A percentile compares a stretch with the other conserved stretches of the same genome.
Evolutionary conservation across 495 filamentous ascomycete genomes (phyloP).

Genomic region (Pyrenula aspistea): DNA sequence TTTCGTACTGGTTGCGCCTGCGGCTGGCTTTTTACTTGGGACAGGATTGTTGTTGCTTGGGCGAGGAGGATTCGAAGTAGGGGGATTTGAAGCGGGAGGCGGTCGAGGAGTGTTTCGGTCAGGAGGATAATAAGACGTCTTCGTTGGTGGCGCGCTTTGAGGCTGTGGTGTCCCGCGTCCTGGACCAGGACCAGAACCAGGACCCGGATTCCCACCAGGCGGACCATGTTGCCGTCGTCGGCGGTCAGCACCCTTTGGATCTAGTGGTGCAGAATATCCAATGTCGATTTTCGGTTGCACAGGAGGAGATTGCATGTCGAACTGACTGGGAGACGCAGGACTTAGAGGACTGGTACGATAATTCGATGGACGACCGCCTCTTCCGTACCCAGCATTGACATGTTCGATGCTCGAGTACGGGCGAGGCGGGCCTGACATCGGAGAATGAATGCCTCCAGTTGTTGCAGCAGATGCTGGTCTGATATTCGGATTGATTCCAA

Average conservation of each 20-base stretch:
- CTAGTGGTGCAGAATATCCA: conserved; percentile 40
- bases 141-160: background rate
- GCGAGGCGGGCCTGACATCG: conserved; percentile 3
- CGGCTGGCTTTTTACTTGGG: conserved; percentile 16
- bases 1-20: conserved; percentile 17
- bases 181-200: conserved; percentile 10
- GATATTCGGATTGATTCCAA: conserved; percentile 47
- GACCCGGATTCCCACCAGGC: background rate
- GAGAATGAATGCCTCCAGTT: conserved; percentile 13
- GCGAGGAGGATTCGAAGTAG: conserved; percentile 1
- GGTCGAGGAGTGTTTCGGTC: conserved; percentile 24
- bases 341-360: conserved; percentile 4
- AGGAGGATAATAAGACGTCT: conserved; percentile 7
- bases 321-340: conserved; percentile 18
- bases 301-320: conserved; percentile 12
- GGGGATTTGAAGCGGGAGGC: conserved; percentile 19
- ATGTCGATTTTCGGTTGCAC: conserved; percentile 35
- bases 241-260: conserved; percentile 21
- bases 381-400: background rate
- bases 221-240: conserved; percentile 10
- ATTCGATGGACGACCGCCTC: background rate
- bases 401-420: conserved; percentile 4
- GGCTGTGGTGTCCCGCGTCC: conserved; percentile 7
- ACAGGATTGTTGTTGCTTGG: conserved; percentile 8
- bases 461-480: conserved; percentile 29